Percentiles rank a stretch among this genome's conserved stretches.
Evolutionary conservation across 371 early-diverging fungal species (phyloP).

Genomic region (Syncephalastrum monosporum): DNA sequence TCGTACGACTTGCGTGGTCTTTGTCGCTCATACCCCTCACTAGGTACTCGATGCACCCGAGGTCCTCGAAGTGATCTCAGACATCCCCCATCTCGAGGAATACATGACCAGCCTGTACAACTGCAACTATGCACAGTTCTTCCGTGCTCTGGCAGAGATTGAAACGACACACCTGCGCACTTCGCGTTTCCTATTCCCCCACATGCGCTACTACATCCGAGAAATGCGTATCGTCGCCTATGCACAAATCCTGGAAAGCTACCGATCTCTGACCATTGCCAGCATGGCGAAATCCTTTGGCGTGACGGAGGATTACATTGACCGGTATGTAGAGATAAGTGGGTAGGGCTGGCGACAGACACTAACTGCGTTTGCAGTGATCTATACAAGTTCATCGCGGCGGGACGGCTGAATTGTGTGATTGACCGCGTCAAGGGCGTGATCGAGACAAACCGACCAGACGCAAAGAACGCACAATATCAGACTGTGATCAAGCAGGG

Average conservation of each 20-base stretch:
- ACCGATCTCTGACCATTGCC: constrained; percentile 91
- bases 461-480: constrained; percentile 96
- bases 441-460: constrained; percentile 96
- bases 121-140: constrained; percentile 94
- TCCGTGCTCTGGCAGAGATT: constrained; percentile 68
- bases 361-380: constrained; percentile 58
- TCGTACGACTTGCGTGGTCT: no score
- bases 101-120: constrained; percentile 89
- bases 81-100: constrained; percentile 83
- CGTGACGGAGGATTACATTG: constrained; percentile 93
- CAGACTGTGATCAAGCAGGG: constrained; percentile 96
- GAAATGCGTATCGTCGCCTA: constrained; percentile 99
- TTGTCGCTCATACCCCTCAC: not conserved
- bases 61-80: constrained; percentile 91
- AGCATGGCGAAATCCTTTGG: constrained; percentile 98
- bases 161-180: constrained; percentile 51
- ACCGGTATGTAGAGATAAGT: constrained; percentile 59
- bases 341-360: not conserved
- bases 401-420: constrained; percentile 96
- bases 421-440: constrained; percentile 99
- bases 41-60: constrained; percentile 96
- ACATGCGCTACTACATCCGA: constrained; percentile 89
- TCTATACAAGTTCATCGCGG: constrained; percentile 93
- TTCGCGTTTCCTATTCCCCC: constrained; percentile 74
- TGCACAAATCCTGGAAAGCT: constrained; percentile 97